phyloP scores from a whole-genome alignment of 106 monocot genomes.

The Amphibolis antarctica region DNA sequence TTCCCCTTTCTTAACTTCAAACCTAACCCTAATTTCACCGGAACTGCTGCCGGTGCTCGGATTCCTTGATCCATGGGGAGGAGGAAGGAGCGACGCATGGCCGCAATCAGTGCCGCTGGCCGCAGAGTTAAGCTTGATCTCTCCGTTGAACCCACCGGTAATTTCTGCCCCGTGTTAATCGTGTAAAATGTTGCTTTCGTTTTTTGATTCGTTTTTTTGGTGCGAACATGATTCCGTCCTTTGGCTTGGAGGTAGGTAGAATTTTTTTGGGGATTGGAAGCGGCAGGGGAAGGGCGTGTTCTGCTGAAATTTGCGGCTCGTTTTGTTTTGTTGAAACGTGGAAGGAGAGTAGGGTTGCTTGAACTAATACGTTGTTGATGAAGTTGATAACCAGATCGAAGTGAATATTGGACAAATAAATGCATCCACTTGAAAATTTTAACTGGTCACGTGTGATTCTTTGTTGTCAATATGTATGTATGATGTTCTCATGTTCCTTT shows the following conservation, averaged over 20 bases:
- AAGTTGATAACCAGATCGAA: too few species aligned
- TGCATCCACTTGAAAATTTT: too few species aligned
- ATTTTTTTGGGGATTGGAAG: not conserved
- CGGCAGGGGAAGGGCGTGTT: not conserved
- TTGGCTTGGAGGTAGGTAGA: not conserved
- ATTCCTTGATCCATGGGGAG: slow-evolving; percentile 46
- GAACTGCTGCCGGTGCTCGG: not conserved
- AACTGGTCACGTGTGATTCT: too few species aligned
- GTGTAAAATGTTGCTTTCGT: too few species aligned
- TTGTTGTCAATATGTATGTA: too few species aligned
- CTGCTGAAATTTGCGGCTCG: not conserved
- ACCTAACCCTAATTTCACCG: slow-evolving; percentile 10
- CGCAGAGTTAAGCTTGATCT: slow-evolving; percentile 96
- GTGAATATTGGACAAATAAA: too few species aligned
- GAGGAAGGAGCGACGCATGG: slow-evolving; percentile 88
- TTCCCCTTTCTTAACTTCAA: not conserved
- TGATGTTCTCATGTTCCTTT: too few species aligned
- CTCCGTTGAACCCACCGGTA: slow-evolving; percentile 84
- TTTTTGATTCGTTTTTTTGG: not conserved
- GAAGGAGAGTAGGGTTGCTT: not conserved
- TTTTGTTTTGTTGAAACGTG: not conserved
- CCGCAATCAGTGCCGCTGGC: slow-evolving; percentile 50
- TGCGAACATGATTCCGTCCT: not conserved
- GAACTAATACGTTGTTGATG: not conserved
- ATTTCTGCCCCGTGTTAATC: not conserved